Base-by-base conservation (phyloP, 2,329 filamentous ascomycete genomes). In the Microsporum audouinii region DNA sequence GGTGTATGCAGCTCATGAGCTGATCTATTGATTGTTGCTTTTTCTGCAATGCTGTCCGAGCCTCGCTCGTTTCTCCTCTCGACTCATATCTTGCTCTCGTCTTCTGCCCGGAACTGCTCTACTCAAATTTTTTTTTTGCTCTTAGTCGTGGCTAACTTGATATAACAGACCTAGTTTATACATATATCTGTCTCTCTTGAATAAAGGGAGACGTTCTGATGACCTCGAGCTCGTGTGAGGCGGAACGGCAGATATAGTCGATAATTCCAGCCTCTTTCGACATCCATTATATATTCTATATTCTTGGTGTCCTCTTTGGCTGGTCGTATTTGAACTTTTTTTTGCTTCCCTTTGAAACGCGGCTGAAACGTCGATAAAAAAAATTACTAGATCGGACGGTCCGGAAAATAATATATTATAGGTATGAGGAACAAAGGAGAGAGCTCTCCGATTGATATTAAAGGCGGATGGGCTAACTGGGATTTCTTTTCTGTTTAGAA, bases 161-260 rank as follows among this genome's bases (percentile, higher is more conserved):
- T 36, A 31, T 23, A 17, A 17, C 51, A 34, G 51, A 55, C 31
- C 31, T 55, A 29, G 31, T 36, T 53, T 36, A 55, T 55, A 55
- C 51, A 17, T n/a, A 55, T 17, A 29, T 36, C 5, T 36, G 55
- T 57, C 55, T 57, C 55, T 57, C 55, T 41, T 27, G 23, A 39
- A 23, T 12, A 0, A 33, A 62, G 58, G 43, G 62, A 51, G 63
- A 61, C 57, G 64, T 61, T 65, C 63, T 64, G 47, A 65, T 65
- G 64, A 65, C 59, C 55, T 61, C 63, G 56, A 63, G 59, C 45
- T 59, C 59, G 63, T 62, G 60, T 59, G 58, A 63, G 64, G 64
- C 61, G 64, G 64, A 65, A 64, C 62, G 63, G 64, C 64, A 64
- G 49, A 55, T 34, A 49, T 64, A 64, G 63, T 65, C 64, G 64